Conservation (phyloP, 148 eudicot genomes). For the Hydrangea macrophylla region DNA sequence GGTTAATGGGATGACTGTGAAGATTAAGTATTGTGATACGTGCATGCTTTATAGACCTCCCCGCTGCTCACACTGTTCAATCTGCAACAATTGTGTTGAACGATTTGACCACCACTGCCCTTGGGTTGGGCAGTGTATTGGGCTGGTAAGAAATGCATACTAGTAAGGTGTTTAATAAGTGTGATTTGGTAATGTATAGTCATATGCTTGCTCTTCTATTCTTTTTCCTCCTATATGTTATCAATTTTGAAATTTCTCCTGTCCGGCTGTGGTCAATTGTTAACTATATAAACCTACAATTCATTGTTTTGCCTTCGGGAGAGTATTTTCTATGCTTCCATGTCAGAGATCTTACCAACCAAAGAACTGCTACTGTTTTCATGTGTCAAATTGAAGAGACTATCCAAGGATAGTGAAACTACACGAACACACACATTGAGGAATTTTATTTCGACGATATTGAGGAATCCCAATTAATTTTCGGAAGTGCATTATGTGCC, state of each 20-base stretch:
- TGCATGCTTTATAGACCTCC: slow-evolving; percentile 99
- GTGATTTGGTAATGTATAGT: neutral
- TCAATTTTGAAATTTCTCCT: neutral
- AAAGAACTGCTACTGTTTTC: too few relatives aligned
- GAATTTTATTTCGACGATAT: too few relatives aligned
- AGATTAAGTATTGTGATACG: slow-evolving; percentile 95
- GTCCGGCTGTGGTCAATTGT: too few relatives aligned
- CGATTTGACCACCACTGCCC: slow-evolving; percentile 99
- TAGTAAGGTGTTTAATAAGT: neutral
- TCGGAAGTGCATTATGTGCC: too few relatives aligned
- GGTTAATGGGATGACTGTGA: slow-evolving; percentile 87
- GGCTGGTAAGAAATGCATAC: slow-evolving; percentile 60
- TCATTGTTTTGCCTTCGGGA: too few relatives aligned
- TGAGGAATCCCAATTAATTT: too few relatives aligned
- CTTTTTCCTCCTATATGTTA: neutral
- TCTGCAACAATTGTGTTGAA: slow-evolving; percentile 97
- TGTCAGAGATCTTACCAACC: too few relatives aligned
- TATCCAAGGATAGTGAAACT: too few relatives aligned
- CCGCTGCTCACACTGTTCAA: slow-evolving; percentile 98
- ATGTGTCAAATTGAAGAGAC: too few relatives aligned
- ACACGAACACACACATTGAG: too few relatives aligned
- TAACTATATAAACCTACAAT: too few relatives aligned
- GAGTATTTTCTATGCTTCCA: too few relatives aligned
- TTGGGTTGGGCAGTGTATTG: slow-evolving; percentile 99
- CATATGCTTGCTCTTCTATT: neutral